These are phyloP conservation scores for Scenedesmus sp. DNA, from an alignment of 163 green algal genomes.

Conservation along the genomic window DNA sequence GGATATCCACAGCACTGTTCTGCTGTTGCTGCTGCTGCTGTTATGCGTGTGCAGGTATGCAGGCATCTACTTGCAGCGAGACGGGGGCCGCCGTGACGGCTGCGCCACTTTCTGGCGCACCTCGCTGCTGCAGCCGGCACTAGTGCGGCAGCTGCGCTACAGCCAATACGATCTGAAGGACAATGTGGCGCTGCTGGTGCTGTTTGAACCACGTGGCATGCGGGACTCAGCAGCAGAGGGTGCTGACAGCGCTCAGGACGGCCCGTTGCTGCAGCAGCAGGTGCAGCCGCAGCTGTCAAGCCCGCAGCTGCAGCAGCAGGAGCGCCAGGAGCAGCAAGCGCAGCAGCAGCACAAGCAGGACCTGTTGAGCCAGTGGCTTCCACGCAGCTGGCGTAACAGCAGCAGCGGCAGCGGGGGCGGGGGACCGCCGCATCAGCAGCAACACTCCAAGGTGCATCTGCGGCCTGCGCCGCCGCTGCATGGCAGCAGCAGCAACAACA, in stretches of 20 bases:
- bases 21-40: background rate
- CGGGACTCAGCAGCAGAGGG: background rate
- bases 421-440: background rate
- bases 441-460: background rate
- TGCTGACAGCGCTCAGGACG: background rate
- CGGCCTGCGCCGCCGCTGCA: background rate
- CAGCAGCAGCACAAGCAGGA: slow-evolving; percentile 30
- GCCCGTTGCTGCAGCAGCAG: slow-evolving; percentile 31
- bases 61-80: slow-evolving; percentile 68
- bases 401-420: background rate
- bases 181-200: slow-evolving; percentile 83
- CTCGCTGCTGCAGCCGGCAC: slow-evolving; percentile 6
- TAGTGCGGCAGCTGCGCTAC: slow-evolving; percentile 64
- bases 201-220: slow-evolving; percentile 22
- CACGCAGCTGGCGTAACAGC: slow-evolving; percentile 21
- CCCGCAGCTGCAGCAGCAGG: slow-evolving; percentile 18
- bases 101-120: slow-evolving; percentile 84
- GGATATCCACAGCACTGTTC: background rate
- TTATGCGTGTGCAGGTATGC: slow-evolving; percentile 70
- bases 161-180: slow-evolving; percentile 72
- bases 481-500: background rate
- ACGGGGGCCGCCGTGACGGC: slow-evolving; percentile 72
- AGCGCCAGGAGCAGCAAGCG: background rate
- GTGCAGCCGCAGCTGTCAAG: background rate
- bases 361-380: slow-evolving; percentile 44